Percentiles rank a stretch among this genome's conserved stretches.
These are phyloP conservation scores for Starmera caribaea DNA, from an alignment of 805 yeast species.

Conservation along the genomic window DNA sequence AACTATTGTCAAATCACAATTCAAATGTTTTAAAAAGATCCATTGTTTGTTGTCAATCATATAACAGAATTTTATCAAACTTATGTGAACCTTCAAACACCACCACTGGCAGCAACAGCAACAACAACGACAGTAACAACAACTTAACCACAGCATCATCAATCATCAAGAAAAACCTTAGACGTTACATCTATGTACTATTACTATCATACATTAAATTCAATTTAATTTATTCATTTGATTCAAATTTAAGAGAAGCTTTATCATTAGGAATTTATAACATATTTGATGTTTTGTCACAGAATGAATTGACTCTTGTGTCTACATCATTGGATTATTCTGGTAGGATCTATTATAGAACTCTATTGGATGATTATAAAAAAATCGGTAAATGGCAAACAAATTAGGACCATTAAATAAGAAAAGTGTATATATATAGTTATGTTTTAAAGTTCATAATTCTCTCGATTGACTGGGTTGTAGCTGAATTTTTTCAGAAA, in stretches of 20 bases:
- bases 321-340: constrained; percentile 59
- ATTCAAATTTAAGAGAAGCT: constrained; percentile 33
- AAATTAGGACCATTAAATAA: constrained; percentile 3
- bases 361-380: constrained; percentile 63
- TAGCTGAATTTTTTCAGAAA: no score
- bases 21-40: constrained; percentile 14
- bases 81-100: constrained; percentile 62
- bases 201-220: constrained; percentile 48
- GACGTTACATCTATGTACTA: constrained; percentile 54
- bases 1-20: constrained; percentile 26
- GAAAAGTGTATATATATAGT: not conserved
- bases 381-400: constrained; percentile 68
- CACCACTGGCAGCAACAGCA: no score
- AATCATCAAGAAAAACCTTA: constrained; percentile 45
- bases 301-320: constrained; percentile 51
- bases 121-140: constrained; percentile 20
- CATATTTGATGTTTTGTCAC: constrained; percentile 61
- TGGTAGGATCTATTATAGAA: constrained; percentile 58
- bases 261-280: constrained; percentile 48
- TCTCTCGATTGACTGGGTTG: not conserved
- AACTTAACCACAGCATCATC: constrained; percentile 46
- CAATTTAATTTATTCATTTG: constrained; percentile 41
- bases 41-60: constrained; percentile 34
- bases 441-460: not conserved
- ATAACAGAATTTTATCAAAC: constrained; percentile 50